A percentile compares a stretch with the other conserved stretches of the same genome.
Conservation (phyloP, 2,329 filamentous ascomycete species). For the Lasiodiplodia citricola region DNA sequence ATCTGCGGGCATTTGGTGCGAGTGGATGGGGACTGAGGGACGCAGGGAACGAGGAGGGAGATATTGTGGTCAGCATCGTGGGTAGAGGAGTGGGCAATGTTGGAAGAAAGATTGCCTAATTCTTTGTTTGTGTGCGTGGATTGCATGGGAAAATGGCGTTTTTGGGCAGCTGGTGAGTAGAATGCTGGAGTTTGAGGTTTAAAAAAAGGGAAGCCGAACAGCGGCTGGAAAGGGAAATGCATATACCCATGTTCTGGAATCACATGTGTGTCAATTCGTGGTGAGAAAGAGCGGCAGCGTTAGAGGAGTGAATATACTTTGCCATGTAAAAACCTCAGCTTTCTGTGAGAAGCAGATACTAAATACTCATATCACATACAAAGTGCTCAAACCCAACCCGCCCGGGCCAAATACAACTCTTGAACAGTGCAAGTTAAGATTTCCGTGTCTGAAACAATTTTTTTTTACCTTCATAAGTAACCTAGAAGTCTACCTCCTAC, state of each 20-base stretch:
- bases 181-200: constrained; percentile 16
- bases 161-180: not conserved
- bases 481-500: too few relatives aligned
- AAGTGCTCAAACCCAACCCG: too few relatives aligned
- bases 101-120: constrained; percentile 79
- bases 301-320: not conserved
- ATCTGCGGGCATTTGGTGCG: constrained; percentile 85
- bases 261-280: not conserved
- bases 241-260: constrained; percentile 22
- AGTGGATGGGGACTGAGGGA: constrained; percentile 90
- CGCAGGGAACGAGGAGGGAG: constrained; percentile 61
- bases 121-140: not conserved
- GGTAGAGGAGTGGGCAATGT: constrained; percentile 94
- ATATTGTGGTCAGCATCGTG: constrained; percentile 89
- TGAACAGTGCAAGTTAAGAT: too few relatives aligned
- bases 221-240: constrained; percentile 5
- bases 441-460: too few relatives aligned
- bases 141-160: constrained; percentile 16
- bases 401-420: too few relatives aligned
- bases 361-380: too few relatives aligned
- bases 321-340: not conserved
- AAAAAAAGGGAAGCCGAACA: constrained; percentile 8
- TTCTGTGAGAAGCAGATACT: not conserved
- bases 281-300: not conserved
- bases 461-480: too few relatives aligned